These are phyloP conservation scores for Quercus agrifolia DNA, from an alignment of 306 rosid genomes.

Conservation along the genomic window DNA sequence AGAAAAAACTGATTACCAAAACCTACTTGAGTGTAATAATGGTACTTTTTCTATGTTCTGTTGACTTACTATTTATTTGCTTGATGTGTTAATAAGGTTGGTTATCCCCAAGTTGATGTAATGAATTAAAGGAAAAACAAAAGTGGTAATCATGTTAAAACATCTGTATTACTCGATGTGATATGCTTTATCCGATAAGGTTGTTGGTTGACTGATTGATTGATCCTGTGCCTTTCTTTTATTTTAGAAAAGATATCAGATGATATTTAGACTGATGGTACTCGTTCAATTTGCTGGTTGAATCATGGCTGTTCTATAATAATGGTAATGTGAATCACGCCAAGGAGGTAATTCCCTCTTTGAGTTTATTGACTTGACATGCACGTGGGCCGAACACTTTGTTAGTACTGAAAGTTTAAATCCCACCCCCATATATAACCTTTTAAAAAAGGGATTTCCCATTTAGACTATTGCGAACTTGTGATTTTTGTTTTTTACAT, in stretches of 20 bases:
- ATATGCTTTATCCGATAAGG: conserved; percentile 28
- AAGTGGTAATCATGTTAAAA: conserved; percentile 24
- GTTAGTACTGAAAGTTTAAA: background rate
- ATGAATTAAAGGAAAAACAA: conserved; percentile 1
- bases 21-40: background rate
- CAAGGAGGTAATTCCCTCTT: conserved; percentile 14
- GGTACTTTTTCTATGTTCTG: background rate
- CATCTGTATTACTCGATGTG: conserved; percentile 27
- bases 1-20: background rate
- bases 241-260: conserved; percentile 35
- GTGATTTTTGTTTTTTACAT: background rate
- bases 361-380: conserved; percentile 34
- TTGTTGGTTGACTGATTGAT: conserved; percentile 33
- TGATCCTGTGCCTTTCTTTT: conserved; percentile 29
- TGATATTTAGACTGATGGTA: conserved; percentile 34
- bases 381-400: conserved; percentile 41
- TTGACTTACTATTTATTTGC: background rate
- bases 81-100: conserved; percentile 6
- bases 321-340: conserved; percentile 34
- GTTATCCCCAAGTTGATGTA: conserved; percentile 9
- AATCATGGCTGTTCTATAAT: conserved; percentile 33
- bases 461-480: background rate
- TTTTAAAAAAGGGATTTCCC: background rate
- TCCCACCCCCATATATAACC: background rate
- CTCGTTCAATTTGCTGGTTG: conserved; percentile 39